phyloP scores from a whole-genome alignment of 2,329 filamentous ascomycete genomes.

The Diaporthe vaccinii region DNA sequence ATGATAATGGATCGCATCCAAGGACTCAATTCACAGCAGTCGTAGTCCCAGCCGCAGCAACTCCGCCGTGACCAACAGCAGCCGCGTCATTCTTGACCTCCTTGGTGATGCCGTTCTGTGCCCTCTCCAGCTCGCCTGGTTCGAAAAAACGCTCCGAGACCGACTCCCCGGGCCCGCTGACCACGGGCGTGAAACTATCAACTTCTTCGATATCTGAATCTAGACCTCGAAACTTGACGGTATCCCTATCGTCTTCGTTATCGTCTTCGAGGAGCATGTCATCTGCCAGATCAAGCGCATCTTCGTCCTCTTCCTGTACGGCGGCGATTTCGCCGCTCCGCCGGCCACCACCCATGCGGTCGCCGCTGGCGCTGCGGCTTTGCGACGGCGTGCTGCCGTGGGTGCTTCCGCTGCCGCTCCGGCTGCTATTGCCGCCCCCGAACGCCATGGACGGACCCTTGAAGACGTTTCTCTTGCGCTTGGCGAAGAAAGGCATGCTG shows the following conservation, averaged over 20 bases:
- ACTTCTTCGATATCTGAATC: constrained; percentile 61
- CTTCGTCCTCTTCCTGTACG: constrained; percentile 75
- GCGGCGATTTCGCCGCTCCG: constrained; percentile 79
- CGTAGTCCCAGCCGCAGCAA: neutral
- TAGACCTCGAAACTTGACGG: constrained; percentile 63
- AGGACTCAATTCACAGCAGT: constrained; percentile 7
- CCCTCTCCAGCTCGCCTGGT: constrained; percentile 32
- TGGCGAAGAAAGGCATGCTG: constrained; percentile 74
- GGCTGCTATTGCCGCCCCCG: constrained; percentile 53
- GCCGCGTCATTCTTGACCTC: neutral
- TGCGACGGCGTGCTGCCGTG: constrained; percentile 44
- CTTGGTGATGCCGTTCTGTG: neutral
- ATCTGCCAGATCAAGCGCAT: constrained; percentile 49
- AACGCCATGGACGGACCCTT: constrained; percentile 81
- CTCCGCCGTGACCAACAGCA: neutral
- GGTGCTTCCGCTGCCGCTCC: constrained; percentile 50
- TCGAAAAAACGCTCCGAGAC: constrained; percentile 43
- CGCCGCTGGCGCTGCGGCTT: constrained; percentile 73
- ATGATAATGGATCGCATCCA: neutral
- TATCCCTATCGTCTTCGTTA: constrained; percentile 60
- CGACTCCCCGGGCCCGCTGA: constrained; percentile 39
- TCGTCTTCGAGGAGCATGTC: constrained; percentile 53
- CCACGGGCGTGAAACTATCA: constrained; percentile 41
- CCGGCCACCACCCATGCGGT: constrained; percentile 67
- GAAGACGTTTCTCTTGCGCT: constrained; percentile 84